phyloP scores from a whole-genome alignment of 371 early-diverging fungal species.

The Actinomortierella ambigua region DNA sequence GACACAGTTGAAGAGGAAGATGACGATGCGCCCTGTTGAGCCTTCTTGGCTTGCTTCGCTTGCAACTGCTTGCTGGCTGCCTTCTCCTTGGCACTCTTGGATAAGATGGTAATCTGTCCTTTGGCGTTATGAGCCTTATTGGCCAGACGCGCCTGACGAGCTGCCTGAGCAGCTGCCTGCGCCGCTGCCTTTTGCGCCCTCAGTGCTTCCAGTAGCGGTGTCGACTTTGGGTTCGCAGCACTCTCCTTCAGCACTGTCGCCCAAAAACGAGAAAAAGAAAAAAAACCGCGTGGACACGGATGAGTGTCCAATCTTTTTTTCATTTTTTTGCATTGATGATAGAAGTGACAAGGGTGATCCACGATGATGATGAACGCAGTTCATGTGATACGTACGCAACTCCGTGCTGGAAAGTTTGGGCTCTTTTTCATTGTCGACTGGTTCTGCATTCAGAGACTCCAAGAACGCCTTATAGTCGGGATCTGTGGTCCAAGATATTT shows the following conservation, averaged over 20 bases:
- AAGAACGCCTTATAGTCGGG: conserved; percentile 79
- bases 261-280: too few relatives aligned
- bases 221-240: conserved; percentile 50
- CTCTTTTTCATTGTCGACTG: conserved; percentile 56
- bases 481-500: conserved; percentile 50
- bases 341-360: too few relatives aligned
- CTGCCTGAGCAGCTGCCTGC: conserved; percentile 56
- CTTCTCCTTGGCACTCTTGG: conserved; percentile 34
- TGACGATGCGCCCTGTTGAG: conserved; percentile 6
- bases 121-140: conserved; percentile 38
- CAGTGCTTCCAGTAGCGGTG: conserved; percentile 79
- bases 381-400: conserved; percentile 15
- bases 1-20: conserved; percentile 2
- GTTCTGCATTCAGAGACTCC: conserved; percentile 64
- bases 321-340: too few relatives aligned
- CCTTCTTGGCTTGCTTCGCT: conserved; percentile 9
- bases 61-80: conserved; percentile 9
- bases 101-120: conserved; percentile 32
- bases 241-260: conserved; percentile 35
- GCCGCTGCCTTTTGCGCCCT: conserved; percentile 77
- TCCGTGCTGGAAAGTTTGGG: conserved; percentile 41
- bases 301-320: too few relatives aligned
- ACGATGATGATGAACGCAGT: too few relatives aligned
- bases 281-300: too few relatives aligned
- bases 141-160: conserved; percentile 48